Conservation (phyloP, 2,329 filamentous ascomycete genomes). For the Delphinella strobiligena region DNA sequence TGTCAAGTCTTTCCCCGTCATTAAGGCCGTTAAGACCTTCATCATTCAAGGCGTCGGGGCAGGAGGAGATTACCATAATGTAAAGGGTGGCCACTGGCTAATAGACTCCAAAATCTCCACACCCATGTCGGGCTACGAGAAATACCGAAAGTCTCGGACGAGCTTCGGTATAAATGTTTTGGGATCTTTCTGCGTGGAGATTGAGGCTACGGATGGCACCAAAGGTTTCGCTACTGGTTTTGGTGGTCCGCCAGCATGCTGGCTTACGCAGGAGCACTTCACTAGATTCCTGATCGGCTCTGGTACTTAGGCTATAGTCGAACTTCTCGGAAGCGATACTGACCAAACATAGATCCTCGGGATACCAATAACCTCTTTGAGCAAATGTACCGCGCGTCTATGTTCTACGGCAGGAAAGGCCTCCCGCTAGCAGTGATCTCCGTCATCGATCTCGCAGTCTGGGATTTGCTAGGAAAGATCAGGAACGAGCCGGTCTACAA, state of each 20-base stretch:
- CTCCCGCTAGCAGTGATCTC: constrained; percentile 84
- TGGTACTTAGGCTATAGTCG: constrained; percentile 26
- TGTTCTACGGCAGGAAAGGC: constrained; percentile 94
- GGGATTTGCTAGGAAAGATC: constrained; percentile 86
- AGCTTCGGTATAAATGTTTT: constrained; percentile 94
- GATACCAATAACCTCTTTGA: constrained; percentile 89
- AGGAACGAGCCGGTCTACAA: constrained; percentile 90
- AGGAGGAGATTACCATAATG: constrained; percentile 87
- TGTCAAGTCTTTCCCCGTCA: constrained; percentile 54
- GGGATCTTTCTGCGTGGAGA: constrained; percentile 81
- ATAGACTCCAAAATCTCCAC: constrained; percentile 88
- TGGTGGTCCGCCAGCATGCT: constrained; percentile 84
- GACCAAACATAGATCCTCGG: constrained; percentile 53
- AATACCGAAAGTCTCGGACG: constrained; percentile 77
- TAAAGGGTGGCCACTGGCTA: constrained; percentile 62
- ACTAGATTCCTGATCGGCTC: constrained; percentile 81
- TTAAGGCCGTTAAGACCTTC: constrained; percentile 63
- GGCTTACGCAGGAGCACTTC: constrained; percentile 88
- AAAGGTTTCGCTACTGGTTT: constrained; percentile 91
- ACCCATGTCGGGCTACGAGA: constrained; percentile 78
- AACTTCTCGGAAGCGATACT: neutral
- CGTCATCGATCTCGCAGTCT: constrained; percentile 83
- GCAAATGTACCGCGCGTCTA: constrained; percentile 90
- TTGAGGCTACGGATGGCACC: constrained; percentile 82
- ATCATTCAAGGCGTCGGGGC: constrained; percentile 52